Evolutionary conservation across 495 filamentous ascomycete species (phyloP), one percentile per base, ranked within the genome.

Genomic region (Lasiosphaeriaceae sp.): DNA sequence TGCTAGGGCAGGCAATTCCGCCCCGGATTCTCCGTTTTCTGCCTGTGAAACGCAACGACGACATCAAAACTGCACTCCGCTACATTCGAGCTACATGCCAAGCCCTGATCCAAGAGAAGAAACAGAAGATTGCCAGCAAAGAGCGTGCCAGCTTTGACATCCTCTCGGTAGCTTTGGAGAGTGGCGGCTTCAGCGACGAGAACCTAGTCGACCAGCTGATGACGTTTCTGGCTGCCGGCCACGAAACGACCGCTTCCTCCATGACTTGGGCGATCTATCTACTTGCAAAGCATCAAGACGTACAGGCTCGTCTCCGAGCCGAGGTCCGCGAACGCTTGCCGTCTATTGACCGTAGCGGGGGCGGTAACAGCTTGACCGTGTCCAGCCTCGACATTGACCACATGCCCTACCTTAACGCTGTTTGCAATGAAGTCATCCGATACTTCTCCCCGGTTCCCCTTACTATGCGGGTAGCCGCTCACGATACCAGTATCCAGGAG

Each of bases 201-300:
- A 86, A 89, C 51, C 84, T 96, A 22, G 77, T 90, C 41, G 90
- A 96, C 66, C 92, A 97, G 66, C 81, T 94, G 67, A 96, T 96
- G 91, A 97, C 92, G 2, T 96, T 97, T 76, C 84, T 96, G 2
- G 88, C 86, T 0, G 92, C 93, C 0, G 93, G 93, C 17, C 93
- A 97, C 67, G 93, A 96, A 75, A 83, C 80, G 3, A 83, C 82
- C 0, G 78, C 81, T 20, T 74, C 77, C 0, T 64, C 80, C 21
- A 78, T 85, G 76, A 81, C 75, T 1, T 85, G 80, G 81, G 80
- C 77, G 5, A 59, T 77, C 11, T 82, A 83, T 55, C 59, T 81
- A 50, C 74, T 84, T 14, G 70, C 73, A 44, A 68, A 71, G 17
- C 56, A 79, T 47, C 77, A 75, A 8, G 71, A 79, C 2, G 52